Base-by-base conservation (phyloP, 179 eudicot species). In the Spergularia azorica region DNA sequence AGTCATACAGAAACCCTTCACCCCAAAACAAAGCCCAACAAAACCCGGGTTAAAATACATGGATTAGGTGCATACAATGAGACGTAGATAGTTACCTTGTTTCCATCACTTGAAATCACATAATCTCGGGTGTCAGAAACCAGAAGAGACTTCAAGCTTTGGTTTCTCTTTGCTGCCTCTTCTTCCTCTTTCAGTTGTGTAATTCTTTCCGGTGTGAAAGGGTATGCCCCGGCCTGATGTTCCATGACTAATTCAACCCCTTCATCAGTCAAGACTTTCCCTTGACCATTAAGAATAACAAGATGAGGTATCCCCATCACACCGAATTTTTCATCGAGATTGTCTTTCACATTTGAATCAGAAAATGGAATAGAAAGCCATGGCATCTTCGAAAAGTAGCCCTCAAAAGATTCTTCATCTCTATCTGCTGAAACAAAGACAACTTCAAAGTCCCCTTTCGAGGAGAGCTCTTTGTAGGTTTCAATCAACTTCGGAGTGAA, bases 321-420 rank as follows among this genome's bases (percentile, higher is more conserved):
- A 17, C 17, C 14, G 41, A 87, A 87, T 65, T 73, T 60, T 13
- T 69, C 78, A 55, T 77, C 17, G 14, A 85, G 72, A 56, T 65
- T 68, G 18, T 61, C 54, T 10, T 11, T 76, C 52, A 71, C 77
- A 9, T 61, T 67, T 20, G 79, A 63, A 83, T 87, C 88, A 59
- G 85, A 71, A 72, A 83, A 79, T 11, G 90, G 90, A 74, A 87
- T 60, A 6, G 90, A 80, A 59, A 85, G 86, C 90, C 90, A 87
- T 26, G 88, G 85, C 90, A 87, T 87, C 78, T 85, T 84, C 20
- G 82, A 62, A 54, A 87, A 87, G 83, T 87, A 83, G 6, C 20
- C 79, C 2, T 87, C 59, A 64, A 82, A 84, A 39, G 84, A 74
- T 18, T 79, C 85, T 39, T 76, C 80, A 77, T 81, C 79, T 46